Evolutionary conservation across 805 yeast species (phyloP), one percentile per base, ranked within the genome.

Genomic region (Lipomyces spencermartinsiae): DNA sequence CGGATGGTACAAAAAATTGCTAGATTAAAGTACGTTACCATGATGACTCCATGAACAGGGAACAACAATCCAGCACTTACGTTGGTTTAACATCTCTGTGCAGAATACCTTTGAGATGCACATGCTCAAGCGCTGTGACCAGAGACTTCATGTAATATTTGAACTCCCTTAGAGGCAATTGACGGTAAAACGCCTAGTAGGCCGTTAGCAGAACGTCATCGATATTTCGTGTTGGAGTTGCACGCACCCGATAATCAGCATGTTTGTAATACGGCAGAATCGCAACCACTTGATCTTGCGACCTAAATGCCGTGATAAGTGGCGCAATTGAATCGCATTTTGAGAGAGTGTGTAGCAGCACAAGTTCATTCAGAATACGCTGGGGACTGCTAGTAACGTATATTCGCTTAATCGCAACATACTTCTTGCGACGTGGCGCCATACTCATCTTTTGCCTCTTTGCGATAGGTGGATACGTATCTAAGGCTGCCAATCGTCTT

Each of bases 381-480:
- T 87, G 89, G 0, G 98, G 98, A 7, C 98, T 92, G 0, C 97
- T 91, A 0, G 99, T 95, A 25, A 93, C 98, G 78, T 94, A 93
- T 59, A 95, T 92, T 75, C 95, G 87, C 77, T 95, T 95, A 73
- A 95, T 82, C 1, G 99, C 99, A 66, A 95, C 98, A 62, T 82
- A 65, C 56, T 68, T 73, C 60, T 51, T 53, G 46, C 76, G 71
- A 58, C 75, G 79, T 1, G 80, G 80, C 22, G 6, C 22, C 49
- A 43, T 19, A 43, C 19, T 16, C 43, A 63, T 53, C 14, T 19
- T 34, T 54, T 49, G 65, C 34, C 56, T 53, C 56, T 53, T 53
- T 53, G 56, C 22, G 22, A n/a, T 43, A 14, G 49, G 49, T 16
- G 22, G n/a, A 8, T 8, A 43, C 49, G 39, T n/a, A n/a, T 49